Base-by-base conservation (phyloP, 1,284 basidiomycete genomes). In the Heterobasidion occidentale region DNA sequence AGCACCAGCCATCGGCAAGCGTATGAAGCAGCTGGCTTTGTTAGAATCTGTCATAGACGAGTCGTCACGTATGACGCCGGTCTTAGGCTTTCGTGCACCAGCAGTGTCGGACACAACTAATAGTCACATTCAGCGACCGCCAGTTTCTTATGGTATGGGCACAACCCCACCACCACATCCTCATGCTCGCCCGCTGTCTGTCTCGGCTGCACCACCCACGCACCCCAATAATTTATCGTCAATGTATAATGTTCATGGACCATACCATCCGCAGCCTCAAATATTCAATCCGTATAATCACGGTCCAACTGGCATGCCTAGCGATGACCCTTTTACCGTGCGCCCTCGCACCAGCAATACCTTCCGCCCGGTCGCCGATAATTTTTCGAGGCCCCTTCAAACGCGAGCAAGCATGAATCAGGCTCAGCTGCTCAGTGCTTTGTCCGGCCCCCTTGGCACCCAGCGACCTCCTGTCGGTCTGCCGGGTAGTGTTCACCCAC, bases 41-140 rank as follows among this genome's bases (percentile, higher is more conserved):
- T 72, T 91, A n/a, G 88, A 91, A 65, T 76, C 78, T 17, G 80
- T 90, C 45, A 87, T 80, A 1, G 81, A 84, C 60, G 87, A 90
- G 65, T 86, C 86, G 2, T 83, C 81, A 8, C 74, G 77, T 61
- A 76, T 83, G 74, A 77, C 82, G 6, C 77, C 80, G 14, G 71
- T 73, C 9, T 64, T 79, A 38, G 63, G 69, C 20, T 71, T 69
- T 45, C 73, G 70, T 38, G 64, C 47, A 51, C 34, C 55, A 57
- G 36, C 46, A 53, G 12, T 34, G 33, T 9, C 20, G 15, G 51
- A 33, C 68, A n/a, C 59, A 67, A 36, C 65, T 67, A 9, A 62
- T 64, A 17, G 60, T 62, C 48, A 57, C 56, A 27, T 51, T 52
- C 34, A 47, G 56, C 34, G 44, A 52, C 48, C 27, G 5, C 27